Evolutionary conservation across 257 asterid species (phyloP), one percentile per base, ranked within the genome.

Genomic region (Solanum pennellii): DNA sequence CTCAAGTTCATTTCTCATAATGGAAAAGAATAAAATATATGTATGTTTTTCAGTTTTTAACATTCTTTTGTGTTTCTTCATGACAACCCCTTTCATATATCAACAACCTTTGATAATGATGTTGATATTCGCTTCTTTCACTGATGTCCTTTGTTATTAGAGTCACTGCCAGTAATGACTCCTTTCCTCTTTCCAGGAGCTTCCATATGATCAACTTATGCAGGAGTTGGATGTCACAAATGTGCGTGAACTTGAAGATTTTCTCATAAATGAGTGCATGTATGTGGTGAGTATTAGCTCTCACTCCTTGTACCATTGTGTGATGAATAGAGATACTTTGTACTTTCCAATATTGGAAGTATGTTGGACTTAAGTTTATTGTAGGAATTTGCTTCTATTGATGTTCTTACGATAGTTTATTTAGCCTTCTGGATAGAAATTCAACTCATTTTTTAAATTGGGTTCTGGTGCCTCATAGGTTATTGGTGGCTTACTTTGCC

Each of bases 221-320:
- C 93, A 88, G 88, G 99, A 96, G 91, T 89, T 97, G 95, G 99
- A 97, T 92, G 94, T 97, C 84, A 88, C 94, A 49, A 97, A 97
- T 92, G 99, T 96, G 71, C 98, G 99, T 3, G 96, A 94, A 88
- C 94, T 97, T 88, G 99, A 97, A 91, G 99, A 97, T 93, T 97
- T 97, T 90, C 98, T 97, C 88, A 97, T 97, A 84, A 97, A 96
- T 86, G 94, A 95, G 94, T 97, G 99, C 94, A 96, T 97, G 99
- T 95, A 97, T 91, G 97, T 92, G 98, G 99, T 97, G 92, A 88
- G 99, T 90, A 75, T 87, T 79, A 68, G 41, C 76, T 80, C 82
- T 49, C 23, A 10, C 12, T 85, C 69, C 80, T 56, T 76, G 59
- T 25, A n/a, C 74, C 62, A 35, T 60, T 80, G 33, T 27, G 65